These are phyloP conservation scores for Magnaporthiopsis rhizophila DNA, from an alignment of 2,329 filamentous ascomycete genomes.

Conservation along the genomic window DNA sequence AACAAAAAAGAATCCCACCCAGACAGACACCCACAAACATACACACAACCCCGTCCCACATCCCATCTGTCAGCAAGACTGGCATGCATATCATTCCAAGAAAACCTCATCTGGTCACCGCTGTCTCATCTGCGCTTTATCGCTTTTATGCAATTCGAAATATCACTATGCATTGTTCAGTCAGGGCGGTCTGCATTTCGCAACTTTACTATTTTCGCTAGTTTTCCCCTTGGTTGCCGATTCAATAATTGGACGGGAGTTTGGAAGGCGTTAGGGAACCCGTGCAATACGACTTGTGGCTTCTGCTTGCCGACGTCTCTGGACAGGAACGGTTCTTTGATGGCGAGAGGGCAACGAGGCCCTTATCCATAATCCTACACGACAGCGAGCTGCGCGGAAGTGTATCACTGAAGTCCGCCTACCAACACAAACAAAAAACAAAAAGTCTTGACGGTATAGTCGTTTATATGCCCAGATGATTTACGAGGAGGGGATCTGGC, in stretches of 20 bases:
- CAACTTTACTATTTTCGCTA: neutral
- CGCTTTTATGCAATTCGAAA: neutral
- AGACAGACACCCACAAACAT: neutral
- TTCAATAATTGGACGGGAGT: neutral
- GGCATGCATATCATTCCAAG: neutral
- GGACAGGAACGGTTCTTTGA: neutral
- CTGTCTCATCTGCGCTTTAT: neutral
- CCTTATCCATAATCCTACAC: neutral
- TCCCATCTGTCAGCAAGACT: neutral
- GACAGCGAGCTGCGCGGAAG: neutral
- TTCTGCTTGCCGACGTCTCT: neutral
- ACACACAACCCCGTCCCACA: neutral
- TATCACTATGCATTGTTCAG: neutral
- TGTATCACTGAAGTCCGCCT: neutral
- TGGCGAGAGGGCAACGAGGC: neutral
- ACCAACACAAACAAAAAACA: neutral
- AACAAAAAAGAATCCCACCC: too few species aligned
- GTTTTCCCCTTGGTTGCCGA: neutral
- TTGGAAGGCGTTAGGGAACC: neutral
- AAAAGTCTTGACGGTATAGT: neutral
- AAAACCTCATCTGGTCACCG: neutral
- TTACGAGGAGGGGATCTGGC: neutral
- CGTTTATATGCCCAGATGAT: neutral
- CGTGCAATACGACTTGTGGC: neutral
- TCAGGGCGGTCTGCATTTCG: neutral